Conservation (phyloP, 192 early-diverging fungal genomes). For the Coemansia asiatica region DNA sequence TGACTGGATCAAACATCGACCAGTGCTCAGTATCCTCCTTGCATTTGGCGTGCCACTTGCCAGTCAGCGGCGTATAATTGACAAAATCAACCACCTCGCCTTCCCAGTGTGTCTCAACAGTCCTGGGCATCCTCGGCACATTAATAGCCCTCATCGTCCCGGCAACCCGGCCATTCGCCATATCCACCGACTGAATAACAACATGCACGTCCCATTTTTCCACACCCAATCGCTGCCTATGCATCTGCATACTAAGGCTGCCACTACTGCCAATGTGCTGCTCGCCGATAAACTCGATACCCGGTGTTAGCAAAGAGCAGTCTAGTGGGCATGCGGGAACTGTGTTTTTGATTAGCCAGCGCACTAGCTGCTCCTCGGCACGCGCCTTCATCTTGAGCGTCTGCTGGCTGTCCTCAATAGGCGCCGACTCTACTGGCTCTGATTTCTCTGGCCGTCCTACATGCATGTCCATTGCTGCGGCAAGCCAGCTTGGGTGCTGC, state of each 20-base stretch:
- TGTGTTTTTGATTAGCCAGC: conserved; percentile 37
- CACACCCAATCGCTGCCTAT: neutral
- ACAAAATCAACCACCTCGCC: conserved; percentile 69
- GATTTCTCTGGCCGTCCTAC: conserved; percentile 22
- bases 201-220: conserved; percentile 49
- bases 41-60: conserved; percentile 58
- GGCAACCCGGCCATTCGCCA: conserved; percentile 22
- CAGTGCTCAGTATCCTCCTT: conserved; percentile 36
- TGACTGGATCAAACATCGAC: conserved; percentile 36
- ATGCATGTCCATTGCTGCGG: conserved; percentile 2
- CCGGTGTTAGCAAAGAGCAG: conserved; percentile 46
- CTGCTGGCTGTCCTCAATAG: conserved; percentile 2
- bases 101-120: conserved; percentile 63
- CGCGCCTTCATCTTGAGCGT: conserved; percentile 13
- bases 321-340: conserved; percentile 26
- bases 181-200: conserved; percentile 47
- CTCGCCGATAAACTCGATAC: conserved; percentile 33
- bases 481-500: conserved; percentile 21
- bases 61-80: conserved; percentile 58
- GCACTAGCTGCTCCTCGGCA: conserved; percentile 20
- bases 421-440: conserved; percentile 9
- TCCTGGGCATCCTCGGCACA: conserved; percentile 54
- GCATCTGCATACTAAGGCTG: neutral
- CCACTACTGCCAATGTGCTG: conserved; percentile 17
- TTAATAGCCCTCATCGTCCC: conserved; percentile 65